Base-by-base conservation (phyloP, 2,329 filamentous ascomycete genomes). In the Penicillium brasilianum region DNA sequence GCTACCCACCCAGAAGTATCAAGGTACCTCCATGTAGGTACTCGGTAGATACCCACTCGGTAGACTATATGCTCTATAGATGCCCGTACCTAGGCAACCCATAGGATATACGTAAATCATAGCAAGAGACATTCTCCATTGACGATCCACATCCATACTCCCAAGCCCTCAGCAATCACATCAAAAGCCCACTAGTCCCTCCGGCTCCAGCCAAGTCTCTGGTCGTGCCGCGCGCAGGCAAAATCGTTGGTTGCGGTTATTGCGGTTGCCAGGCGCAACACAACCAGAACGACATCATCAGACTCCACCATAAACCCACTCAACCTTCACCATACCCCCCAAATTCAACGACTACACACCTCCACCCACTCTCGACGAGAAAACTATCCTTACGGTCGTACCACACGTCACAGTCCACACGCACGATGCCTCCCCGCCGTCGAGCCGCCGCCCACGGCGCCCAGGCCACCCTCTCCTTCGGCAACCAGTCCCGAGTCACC, bases 381-480 rank as follows among this genome's bases (percentile, higher is more conserved):
- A 13, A 32, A 2, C 20, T 9, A 39, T 3, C 25, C 25, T 28
- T 28, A 11, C 8, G 2, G 25, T 28, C 51, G 14, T 4, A 30
- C 13, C 51, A 18, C 20, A 30, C 36, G 30, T 22, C 39, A 6
- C 54, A 54, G 46, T 18, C 30, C 28, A 28, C 16, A 49, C 18
- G 20, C 57, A 62, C 50, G 25, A 82, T 82, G 81, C 78, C 80
- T 50, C 69, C 78, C 52, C 78, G 78, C 64, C 78, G 79, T 43
- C 71, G 72, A 59, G 66, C 69, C 36, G 74, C 72, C 52, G 69
- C 76, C 60, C 71, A 79, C 43, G 70, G 80, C 49, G 76, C 79
- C 59, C 85, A 88, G 74, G 80, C 84, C 8, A 88, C 84, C n/a
- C 84, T 90, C 67, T 84, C 86, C 41, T 90, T 90, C 78, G 82